A percentile compares a stretch with the other conserved stretches of the same genome.
Conservation (phyloP, 768 basidiomycete genomes). For the Serpula lacrymans region DNA sequence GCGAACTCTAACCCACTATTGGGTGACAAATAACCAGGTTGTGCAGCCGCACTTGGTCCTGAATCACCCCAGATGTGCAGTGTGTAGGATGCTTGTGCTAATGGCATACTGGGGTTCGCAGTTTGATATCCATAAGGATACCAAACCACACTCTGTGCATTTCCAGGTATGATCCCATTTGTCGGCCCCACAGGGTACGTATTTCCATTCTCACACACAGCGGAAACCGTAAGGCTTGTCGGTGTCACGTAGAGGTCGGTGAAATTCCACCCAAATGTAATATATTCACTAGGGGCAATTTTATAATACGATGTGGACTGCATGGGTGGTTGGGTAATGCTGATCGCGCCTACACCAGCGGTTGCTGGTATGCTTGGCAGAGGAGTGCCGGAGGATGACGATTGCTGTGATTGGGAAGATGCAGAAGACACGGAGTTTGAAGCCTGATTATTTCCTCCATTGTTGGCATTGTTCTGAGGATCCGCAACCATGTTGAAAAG, state of each 20-base stretch:
- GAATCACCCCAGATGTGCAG: slow-evolving; percentile 54
- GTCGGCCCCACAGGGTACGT: slow-evolving; percentile 66
- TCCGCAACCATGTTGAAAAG: slow-evolving; percentile 4
- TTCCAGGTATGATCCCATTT: slow-evolving; percentile 48
- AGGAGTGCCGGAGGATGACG: background rate
- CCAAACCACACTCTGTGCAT: slow-evolving; percentile 53
- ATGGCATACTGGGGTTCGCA: slow-evolving; percentile 46
- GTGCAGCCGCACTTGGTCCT: slow-evolving; percentile 45
- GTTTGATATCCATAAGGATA: slow-evolving; percentile 56
- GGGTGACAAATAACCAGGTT: slow-evolving; percentile 51
- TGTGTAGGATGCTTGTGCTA: slow-evolving; percentile 60
- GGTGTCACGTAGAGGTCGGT: slow-evolving; percentile 54
- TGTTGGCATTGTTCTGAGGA: slow-evolving; percentile 24
- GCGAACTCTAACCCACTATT: slow-evolving; percentile 56
- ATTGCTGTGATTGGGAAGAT: slow-evolving; percentile 3
- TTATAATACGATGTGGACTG: slow-evolving; percentile 65
- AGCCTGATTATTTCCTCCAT: background rate
- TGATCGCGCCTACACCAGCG: slow-evolving; percentile 43
- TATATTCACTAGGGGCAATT: slow-evolving; percentile 49
- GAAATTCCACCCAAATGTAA: slow-evolving; percentile 77
- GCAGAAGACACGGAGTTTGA: slow-evolving; percentile 7
- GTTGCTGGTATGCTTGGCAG: too few relatives aligned
- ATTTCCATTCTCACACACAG: slow-evolving; percentile 64
- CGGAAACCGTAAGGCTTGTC: slow-evolving; percentile 54
- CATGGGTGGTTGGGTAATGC: slow-evolving; percentile 56